Conservation (phyloP, 1,284 basidiomycete genomes). For the Sporisorium reilianum region DNA sequence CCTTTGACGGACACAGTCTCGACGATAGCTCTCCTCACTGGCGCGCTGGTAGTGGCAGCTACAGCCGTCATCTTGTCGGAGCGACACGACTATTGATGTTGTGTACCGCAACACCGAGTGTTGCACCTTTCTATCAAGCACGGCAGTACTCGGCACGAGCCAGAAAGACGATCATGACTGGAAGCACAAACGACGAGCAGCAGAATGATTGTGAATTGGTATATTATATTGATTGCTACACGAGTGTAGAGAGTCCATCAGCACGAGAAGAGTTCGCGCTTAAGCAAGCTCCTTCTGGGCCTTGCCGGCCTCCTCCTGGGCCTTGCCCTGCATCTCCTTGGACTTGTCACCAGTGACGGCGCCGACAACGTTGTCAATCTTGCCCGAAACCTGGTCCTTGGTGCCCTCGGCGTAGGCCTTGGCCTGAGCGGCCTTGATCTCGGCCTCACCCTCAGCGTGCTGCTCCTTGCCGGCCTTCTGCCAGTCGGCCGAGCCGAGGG, state of each 20-base stretch:
- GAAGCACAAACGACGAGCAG: slow-evolving; percentile 3
- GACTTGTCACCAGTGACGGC: slow-evolving; percentile 60
- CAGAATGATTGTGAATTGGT: slow-evolving; percentile 10
- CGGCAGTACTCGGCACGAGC: no score
- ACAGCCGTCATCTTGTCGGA: slow-evolving; percentile 47
- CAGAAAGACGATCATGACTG: no score
- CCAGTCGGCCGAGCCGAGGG: slow-evolving; percentile 53
- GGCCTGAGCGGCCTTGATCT: slow-evolving; percentile 60
- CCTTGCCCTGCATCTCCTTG: slow-evolving; percentile 56
- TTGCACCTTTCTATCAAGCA: no score
- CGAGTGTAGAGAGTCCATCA: slow-evolving; percentile 2
- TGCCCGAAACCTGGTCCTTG: slow-evolving; percentile 61
- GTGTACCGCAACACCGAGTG: not conserved
- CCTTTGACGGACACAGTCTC: slow-evolving; percentile 21
- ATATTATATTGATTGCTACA: slow-evolving; percentile 29
- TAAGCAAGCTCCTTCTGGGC: slow-evolving; percentile 57
- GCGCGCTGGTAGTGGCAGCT: slow-evolving; percentile 47
- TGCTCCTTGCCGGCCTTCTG: slow-evolving; percentile 59
- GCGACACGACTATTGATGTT: slow-evolving; percentile 12
- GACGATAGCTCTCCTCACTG: slow-evolving; percentile 31
- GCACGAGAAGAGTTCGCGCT: slow-evolving; percentile 1
- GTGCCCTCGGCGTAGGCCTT: slow-evolving; percentile 63
- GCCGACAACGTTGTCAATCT: slow-evolving; percentile 58
- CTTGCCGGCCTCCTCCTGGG: slow-evolving; percentile 54
- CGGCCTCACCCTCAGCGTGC: slow-evolving; percentile 60